Evolutionary conservation across 306 rosid genomes (phyloP), one percentile per base, ranked within the genome.

Genomic region (Vigna trinervia): DNA sequence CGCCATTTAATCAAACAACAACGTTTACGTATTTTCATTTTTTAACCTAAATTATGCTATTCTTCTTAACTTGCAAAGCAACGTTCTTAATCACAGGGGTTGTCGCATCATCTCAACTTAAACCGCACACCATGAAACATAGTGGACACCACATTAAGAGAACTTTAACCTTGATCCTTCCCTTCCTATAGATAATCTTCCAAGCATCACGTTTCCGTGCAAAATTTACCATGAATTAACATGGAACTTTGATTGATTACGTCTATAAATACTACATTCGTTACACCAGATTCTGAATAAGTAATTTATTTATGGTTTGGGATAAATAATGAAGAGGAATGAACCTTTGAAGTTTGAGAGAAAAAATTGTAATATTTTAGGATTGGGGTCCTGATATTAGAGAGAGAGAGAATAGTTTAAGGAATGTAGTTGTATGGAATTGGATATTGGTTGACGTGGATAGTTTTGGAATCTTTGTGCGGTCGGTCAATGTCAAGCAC

Each of bases 391-490:
- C 17, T 4, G 5, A 26, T 58, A 34, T 23, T 30, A 30, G 63
- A 5, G 1, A 5, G 13, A 13, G 38, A 12, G 3, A 10, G 3
- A 26, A 8, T 4, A 15, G 68, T 61, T 32, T 34, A 34, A 30
- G 41, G 65, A 59, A 26, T 59, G 14, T 26, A 30, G 62, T 43
- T 43, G 13, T 12, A 39, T 58, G 38, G 10, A 3, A 30, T 41
- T 28, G 39, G 12, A 59, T 13, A 60, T 60, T 60, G 46, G 6
- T 61, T 32, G 68, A 61, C 3, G 46, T 61, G 68, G 68, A 61
- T 15, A 15, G 46, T 34, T 34, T 61, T 61, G 34, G 68, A 61
- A 61, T 34, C 45, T 61, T 61, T 14, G 23, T 28, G 39, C 64
- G 38, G 64, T 60, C 20, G 9, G 64, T 60, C 43, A 60, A 60